A percentile compares a stretch with the other conserved stretches of the same genome.
These are phyloP conservation scores for Gossypium raimondii DNA, from an alignment of 345 rosid genomes.

Conservation along the genomic window DNA sequence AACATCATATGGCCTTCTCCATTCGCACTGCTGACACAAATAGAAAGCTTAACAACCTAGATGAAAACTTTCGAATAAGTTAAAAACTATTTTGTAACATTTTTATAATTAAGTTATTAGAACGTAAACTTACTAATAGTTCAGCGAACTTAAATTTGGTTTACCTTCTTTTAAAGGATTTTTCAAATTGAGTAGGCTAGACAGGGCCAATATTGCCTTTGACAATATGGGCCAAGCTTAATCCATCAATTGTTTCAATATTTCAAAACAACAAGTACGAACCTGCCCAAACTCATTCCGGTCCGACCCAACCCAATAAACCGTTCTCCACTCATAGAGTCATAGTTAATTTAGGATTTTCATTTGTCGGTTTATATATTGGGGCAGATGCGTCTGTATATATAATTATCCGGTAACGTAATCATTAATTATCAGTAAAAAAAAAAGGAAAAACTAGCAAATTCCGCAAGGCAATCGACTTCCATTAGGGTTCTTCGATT, in stretches of 20 bases:
- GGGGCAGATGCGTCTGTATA: not conserved
- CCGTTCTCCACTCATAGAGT: not conserved
- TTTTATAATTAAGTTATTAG: too few relatives aligned
- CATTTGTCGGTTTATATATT: not conserved
- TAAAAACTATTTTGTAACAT: too few relatives aligned
- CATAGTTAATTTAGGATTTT: not conserved
- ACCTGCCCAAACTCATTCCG: not conserved
- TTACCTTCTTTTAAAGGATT: too few relatives aligned
- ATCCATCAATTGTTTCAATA: not conserved
- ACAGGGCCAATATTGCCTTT: not conserved
- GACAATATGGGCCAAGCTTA: not conserved
- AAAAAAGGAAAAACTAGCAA: not conserved
- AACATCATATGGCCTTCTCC: too few relatives aligned
- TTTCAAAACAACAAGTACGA: not conserved
- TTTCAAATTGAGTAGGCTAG: not conserved
- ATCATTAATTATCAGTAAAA: too few relatives aligned
- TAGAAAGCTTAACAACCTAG: too few relatives aligned
- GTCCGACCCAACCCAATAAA: not conserved
- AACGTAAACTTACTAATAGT: too few relatives aligned
- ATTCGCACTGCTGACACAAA: too few relatives aligned
- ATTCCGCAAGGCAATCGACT: not conserved
- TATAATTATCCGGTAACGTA: not conserved
- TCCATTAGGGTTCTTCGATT: not conserved
- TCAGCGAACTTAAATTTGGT: fast-evolving
- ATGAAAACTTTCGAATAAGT: too few relatives aligned